Evolutionary conservation across 805 yeast species (phyloP).

Genomic region (Ogataea saltuana): DNA sequence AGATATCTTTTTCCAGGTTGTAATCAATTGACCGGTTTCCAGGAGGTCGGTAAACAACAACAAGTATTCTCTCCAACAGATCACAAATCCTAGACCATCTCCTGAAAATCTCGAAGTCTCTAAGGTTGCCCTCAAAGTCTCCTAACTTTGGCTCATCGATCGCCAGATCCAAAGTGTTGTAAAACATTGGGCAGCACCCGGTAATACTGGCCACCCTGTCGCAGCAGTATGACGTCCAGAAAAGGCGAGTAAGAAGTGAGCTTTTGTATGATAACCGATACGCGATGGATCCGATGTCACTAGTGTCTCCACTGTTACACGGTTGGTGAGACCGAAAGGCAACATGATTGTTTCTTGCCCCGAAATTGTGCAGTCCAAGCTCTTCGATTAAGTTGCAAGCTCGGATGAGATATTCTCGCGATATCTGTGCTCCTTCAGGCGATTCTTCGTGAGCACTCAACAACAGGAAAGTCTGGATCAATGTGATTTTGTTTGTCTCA

Average conservation of each 20-base stretch:
- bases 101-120: conserved; percentile 29
- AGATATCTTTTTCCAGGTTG: conserved; percentile 28
- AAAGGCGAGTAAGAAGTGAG: conserved; percentile 28
- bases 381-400: conserved; percentile 33
- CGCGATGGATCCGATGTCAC: conserved; percentile 12
- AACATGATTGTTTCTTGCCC: conserved; percentile 25
- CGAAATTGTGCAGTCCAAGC: conserved; percentile 32
- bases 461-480: conserved; percentile 31
- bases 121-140: conserved; percentile 29
- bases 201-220: conserved; percentile 34
- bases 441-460: conserved; percentile 35
- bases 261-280: conserved; percentile 25
- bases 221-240: conserved; percentile 34
- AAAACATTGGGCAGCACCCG: conserved; percentile 31
- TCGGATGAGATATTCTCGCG: conserved; percentile 29
- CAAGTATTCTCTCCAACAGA: conserved; percentile 30
- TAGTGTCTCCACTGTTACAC: conserved; percentile 1
- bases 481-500: conserved; percentile 31
- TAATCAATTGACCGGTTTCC: conserved; percentile 27
- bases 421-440: conserved; percentile 29
- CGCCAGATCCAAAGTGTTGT: conserved; percentile 29
- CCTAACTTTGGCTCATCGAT: conserved; percentile 27
- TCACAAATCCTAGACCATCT: conserved; percentile 28
- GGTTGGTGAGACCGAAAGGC: not conserved
- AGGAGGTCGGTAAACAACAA: conserved; percentile 32